Base-by-base conservation (phyloP, 371 early-diverging fungal genomes). In the Zopfochytrium polystomum region DNA sequence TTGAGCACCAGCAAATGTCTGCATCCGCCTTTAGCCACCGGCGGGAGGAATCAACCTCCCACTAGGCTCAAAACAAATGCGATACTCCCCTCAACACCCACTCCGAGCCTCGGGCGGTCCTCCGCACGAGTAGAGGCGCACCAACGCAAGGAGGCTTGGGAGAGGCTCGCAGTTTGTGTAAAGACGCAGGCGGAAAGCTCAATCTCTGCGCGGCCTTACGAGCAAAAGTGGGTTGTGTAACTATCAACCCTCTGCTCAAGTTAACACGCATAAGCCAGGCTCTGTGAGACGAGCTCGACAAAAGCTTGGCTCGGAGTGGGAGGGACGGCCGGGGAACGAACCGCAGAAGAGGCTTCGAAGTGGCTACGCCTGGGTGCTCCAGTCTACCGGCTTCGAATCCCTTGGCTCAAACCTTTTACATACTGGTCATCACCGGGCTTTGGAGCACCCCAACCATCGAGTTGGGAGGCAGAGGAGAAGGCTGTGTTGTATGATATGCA, bases 161-260 rank as follows among this genome's bases (percentile, higher is more conserved):
- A 54, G 23, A 54, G 18, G 18, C 25, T 22, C 22, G 6, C 33
- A 26, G 35, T 29, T 27, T 4, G 20, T 18, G 18, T 11, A 32
- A 43, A 55, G 31, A n/a, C 7, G 9, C 30, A 32, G 25, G 46
- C 1, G 20, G 47, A 32, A 32, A 13, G 13, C 13, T 20, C 44
- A 20, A 52, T 61, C 15, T 61, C 22, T 54, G 62, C 62, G 48
- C 34, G 62, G 62, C 62, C 62, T 61, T 61, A 61, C 62, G 34
- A 61, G 54, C 55, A 42, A 31, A 53, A n/a, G 43, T 25, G 43
- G n/a, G n/a, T n/a, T n/a, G n/a, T n/a, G n/a, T n/a, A n/a, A n/a
- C n/a, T n/a, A n/a, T n/a, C n/a, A n/a, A n/a, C n/a, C n/a, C n/a
- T n/a, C n/a, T n/a, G n/a, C n/a, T n/a, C n/a, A n/a, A n/a, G n/a